Percentiles rank a stretch among this genome's conserved stretches.
phyloP scores from a whole-genome alignment of 2,329 filamentous ascomycete species.

The Fusarium hainanense region DNA sequence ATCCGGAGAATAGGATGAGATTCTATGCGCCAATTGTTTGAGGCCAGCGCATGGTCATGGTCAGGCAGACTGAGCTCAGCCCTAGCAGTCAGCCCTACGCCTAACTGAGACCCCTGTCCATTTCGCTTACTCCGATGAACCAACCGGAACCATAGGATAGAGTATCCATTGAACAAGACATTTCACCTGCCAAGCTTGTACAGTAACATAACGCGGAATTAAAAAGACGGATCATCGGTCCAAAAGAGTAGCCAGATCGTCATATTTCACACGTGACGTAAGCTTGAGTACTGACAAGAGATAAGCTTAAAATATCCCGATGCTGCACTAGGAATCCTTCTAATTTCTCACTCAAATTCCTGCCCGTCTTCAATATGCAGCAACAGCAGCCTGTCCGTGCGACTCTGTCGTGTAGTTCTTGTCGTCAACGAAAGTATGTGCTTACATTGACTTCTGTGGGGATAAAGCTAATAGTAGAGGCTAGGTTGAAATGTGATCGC shows the following conservation, averaged over 20 bases:
- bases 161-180: not conserved
- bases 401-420: constrained; percentile 25
- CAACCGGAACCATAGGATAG: not conserved
- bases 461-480: not conserved
- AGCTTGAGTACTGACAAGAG: not conserved
- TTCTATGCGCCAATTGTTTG: constrained; percentile 43
- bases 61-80: constrained; percentile 3
- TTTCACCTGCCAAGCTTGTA: not conserved
- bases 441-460: not conserved
- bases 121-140: not conserved
- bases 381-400: constrained; percentile 12
- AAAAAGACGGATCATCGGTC: not conserved
- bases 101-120: not conserved
- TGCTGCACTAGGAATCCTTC: not conserved
- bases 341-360: not conserved
- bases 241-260: constrained; percentile 4
- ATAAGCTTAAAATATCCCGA: constrained; percentile 22
- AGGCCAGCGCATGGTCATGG: not conserved
- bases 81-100: constrained; percentile 12
- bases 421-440: constrained; percentile 21
- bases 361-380: not conserved
- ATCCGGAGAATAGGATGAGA: constrained; percentile 51
- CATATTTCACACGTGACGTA: constrained; percentile 12
- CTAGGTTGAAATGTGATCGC: constrained; percentile 34
- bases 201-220: not conserved